Evolutionary conservation across 2,329 filamentous ascomycete species (phyloP), one percentile per base, ranked within the genome.

Genomic region (Ophiostoma novo-ulmi): DNA sequence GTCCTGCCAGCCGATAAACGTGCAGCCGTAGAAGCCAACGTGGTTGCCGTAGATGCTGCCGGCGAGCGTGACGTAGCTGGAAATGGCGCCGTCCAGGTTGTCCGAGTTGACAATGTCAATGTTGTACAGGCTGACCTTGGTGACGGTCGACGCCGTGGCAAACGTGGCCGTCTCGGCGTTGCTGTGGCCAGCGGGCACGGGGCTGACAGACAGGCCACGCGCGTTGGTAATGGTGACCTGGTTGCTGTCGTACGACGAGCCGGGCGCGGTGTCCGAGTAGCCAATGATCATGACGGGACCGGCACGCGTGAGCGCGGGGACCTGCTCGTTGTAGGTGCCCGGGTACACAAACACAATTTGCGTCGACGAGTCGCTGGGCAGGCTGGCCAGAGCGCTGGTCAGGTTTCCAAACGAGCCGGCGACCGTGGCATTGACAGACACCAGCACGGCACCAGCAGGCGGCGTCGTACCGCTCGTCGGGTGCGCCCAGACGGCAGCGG

Each of bases 111-210:
- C 69, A 67, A 79, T 77, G 74, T 85, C 83, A 76, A 85, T 79
- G 73, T 85, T 85, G 78, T 85, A 85, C 14, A 85, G 82, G 76
- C 83, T 83, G 69, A 78, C 78, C 73, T 82, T 79, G 63, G 84
- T 77, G 11, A 83, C 83, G 58, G 77, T 26, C 52, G 52, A 83
- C 64, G 77, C 10, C 52, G 52, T 58, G n/a, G 52, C n/a, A 26
- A 58, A 58, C 52, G 52, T 58, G 0, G 52, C 52, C 52, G 52
- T 58, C n/a, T 58, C 52, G 3, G 52, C 52, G 52, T 58, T 13
- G 73, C 71, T 84, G 82, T 68, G 83, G 76, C 38, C 80, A 74
- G 8, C 77, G 77, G 1, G 77, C 77, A 55, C 78, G 80, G 1
- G 82, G 83, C 64, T 80, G 72, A 20, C 76, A 76, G 44, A 80